Base-by-base conservation (phyloP, 495 filamentous ascomycete species). In the Talaromyces thailandensis region DNA sequence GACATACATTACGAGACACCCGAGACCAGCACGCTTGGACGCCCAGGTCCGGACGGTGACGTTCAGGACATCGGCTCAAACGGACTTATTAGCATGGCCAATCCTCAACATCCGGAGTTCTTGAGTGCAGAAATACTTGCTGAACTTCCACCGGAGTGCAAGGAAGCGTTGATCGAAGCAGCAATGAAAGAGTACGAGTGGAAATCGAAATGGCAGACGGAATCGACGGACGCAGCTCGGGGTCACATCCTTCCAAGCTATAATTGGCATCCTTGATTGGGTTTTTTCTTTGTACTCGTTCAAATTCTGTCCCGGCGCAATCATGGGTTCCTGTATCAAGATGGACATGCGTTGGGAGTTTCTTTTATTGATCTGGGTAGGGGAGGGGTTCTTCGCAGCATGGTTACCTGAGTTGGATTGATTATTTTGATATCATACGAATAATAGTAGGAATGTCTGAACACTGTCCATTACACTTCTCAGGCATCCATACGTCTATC, bases 181-280 rank as follows among this genome's bases (percentile, higher is more conserved):
- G 73, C 85, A 14, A 70, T 75, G 9, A 73, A 75, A 23, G 90
- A 95, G 67, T 71, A 70, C 51, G 72, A 80, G 52, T 96, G 92
- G 92, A 92, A 90, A 73, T 72, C 70, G 16, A 81, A 73, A 28
- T 94, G 90, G 90, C 79, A 79, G 32, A 79, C 79, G 3, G 92
- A 95, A 70, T 73, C 70, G 6, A 65, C 72, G 5, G 81, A 82
- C 63, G 79, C 76, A 8, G 60, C 73, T 35, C 73, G 86, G 18
- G 71, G 71, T 14, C 73, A 72, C 25, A 73, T 84, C 12, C 74
- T 77, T 43, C 82, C 87, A 68, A 79, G 75, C 56, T 82, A 81
- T 65, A 73, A 75, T 7, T 80, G 77, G 77, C 76, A 71, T 58
- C 75, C 76, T 18, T 80, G 62, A 74, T 25, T 53, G 12, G 2